Conservation (phyloP, 176 grass and related monocot species). For the Oryza punctata region DNA sequence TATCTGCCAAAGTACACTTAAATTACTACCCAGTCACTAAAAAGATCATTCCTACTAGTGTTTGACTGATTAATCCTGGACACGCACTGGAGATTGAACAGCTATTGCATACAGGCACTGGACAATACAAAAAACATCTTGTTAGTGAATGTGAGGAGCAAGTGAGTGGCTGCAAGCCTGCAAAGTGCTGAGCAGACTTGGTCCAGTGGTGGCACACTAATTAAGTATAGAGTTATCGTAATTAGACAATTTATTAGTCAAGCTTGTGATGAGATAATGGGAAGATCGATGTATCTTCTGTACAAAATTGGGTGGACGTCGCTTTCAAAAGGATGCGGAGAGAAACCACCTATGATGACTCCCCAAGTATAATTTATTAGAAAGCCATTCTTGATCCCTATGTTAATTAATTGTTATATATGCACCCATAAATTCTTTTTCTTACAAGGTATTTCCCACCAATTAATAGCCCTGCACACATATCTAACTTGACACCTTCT, state of each 20-base stretch:
- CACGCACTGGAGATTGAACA: neutral
- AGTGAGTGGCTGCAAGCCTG: conserved; percentile 36
- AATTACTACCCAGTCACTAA: neutral
- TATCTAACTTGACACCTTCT: neutral
- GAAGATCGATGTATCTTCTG: neutral
- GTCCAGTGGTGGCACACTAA: neutral
- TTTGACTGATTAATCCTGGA: neutral
- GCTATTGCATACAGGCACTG: too few relatives aligned
- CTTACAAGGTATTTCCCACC: neutral
- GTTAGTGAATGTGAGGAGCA: neutral
- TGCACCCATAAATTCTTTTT: neutral
- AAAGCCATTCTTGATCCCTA: conserved; percentile 37
- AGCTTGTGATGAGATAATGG: neutral
- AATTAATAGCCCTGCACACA: neutral
- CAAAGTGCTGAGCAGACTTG: conserved; percentile 14
- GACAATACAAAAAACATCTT: neutral
- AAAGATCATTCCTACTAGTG: neutral
- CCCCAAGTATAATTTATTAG: neutral
- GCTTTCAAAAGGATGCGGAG: conserved; percentile 21
- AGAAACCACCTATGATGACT: conserved; percentile 22
- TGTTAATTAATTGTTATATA: neutral
- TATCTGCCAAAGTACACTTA: neutral
- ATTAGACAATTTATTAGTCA: neutral
- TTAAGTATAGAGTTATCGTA: neutral
- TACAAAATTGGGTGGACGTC: neutral